Evolutionary conservation across 306 rosid genomes (phyloP).

Genomic region (Glycine latifolia): DNA sequence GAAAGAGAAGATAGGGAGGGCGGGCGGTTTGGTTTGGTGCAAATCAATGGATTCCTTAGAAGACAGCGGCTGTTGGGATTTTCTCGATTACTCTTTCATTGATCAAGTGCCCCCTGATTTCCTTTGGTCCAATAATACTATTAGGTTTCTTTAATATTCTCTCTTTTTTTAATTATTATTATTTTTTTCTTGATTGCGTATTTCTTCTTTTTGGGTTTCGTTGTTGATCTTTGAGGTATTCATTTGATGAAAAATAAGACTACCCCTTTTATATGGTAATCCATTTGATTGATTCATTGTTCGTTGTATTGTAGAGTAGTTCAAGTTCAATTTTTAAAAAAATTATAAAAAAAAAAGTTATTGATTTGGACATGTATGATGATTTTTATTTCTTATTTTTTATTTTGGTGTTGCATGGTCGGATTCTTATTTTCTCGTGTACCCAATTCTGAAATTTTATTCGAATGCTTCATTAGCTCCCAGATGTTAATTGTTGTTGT

Average conservation of each 20-base stretch:
- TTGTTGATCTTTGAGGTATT: neutral
- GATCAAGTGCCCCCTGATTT: conserved; percentile 62
- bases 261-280: neutral
- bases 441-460: conserved; percentile 13
- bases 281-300: neutral
- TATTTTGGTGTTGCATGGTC: conserved; percentile 27
- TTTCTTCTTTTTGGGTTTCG: conserved; percentile 9
- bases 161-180: neutral
- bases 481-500: neutral
- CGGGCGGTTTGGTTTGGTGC: conserved; percentile 35
- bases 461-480: conserved; percentile 17
- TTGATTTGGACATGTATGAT: neutral
- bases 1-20: neutral
- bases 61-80: conserved; percentile 60
- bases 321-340: too few relatives aligned
- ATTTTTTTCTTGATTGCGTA: neutral
- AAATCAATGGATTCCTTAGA: conserved; percentile 65
- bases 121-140: conserved; percentile 58
- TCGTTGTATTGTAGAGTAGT: neutral
- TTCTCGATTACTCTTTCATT: conserved; percentile 65
- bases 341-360: too few relatives aligned
- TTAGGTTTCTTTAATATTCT: conserved; percentile 32
- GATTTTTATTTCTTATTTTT: neutral
- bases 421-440: conserved; percentile 5
- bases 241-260: neutral